Base-by-base conservation (phyloP, 306 rosid species). In the Begonia loranthoides region DNA sequence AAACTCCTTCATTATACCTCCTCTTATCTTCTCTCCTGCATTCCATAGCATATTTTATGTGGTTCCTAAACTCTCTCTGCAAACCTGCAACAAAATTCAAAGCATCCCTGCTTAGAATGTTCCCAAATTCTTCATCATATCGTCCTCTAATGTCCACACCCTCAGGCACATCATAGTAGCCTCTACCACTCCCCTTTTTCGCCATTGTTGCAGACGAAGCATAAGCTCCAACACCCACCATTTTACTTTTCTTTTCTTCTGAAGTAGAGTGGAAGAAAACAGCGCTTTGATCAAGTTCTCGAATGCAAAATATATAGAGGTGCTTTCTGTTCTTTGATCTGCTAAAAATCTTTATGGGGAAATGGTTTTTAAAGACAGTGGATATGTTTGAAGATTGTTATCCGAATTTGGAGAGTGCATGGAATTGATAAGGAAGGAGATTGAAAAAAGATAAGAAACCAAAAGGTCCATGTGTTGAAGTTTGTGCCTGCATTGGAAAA, bases 141-240 rank as follows among this genome's bases (percentile, higher is more conserved):
- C 92, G 69, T 53, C 95, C 97, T 33, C 78, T 48, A 43, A 85
- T 70, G 41, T 85, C 95, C 45, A 85, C 85, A 51, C 80, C 83
- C 36, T 80, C 82, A 12, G 92, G 90, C 28, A 68, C 74, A 12
- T 90, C 87, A 43, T 43, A 43, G 45, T 85, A 89, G 58, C 71
- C 58, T 59, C 34, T 47, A 47, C 45, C 46, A 45, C 49, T 44
- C 10, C 36, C 47, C 43, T 41, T 63, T 16, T 50, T 62, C 9
- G 4, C 38, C 58, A 17, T 50, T 13, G 67, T 19, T 16, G 60
- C 17, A 2, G 61, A 24, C 54, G 58, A 34, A 4, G 64, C 65
- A 50, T 70, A 13, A 40, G 65, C 62, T 64, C 83, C 83, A 0
- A 50, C 9, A 12, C 52, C 36, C 16, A 70, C 83, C 71, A 70